phyloP scores from a whole-genome alignment of 1,284 basidiomycete genomes.

The Ganoderma sinense region DNA sequence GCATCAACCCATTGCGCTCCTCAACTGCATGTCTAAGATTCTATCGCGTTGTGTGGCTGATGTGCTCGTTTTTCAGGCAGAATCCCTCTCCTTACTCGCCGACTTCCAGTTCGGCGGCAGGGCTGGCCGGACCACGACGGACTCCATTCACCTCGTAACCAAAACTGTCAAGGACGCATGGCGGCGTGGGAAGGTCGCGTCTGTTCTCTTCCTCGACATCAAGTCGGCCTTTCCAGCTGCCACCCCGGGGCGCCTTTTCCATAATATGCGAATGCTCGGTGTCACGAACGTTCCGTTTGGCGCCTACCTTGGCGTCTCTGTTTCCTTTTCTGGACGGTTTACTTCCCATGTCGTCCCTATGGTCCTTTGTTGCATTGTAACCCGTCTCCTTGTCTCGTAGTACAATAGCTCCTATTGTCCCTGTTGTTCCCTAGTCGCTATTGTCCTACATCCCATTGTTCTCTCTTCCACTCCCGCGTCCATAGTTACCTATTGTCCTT shows the following conservation, averaged over 20 bases:
- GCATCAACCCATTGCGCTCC: constrained; percentile 49
- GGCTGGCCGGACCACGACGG: constrained; percentile 44
- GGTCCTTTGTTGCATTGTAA: too few species aligned
- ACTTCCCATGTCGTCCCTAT: too few species aligned
- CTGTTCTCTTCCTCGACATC: constrained; percentile 47
- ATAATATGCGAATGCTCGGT: constrained; percentile 40
- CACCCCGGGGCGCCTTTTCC: constrained; percentile 37
- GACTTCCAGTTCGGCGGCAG: constrained; percentile 44
- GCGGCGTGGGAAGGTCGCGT: constrained; percentile 40
- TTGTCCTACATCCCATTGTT: too few species aligned
- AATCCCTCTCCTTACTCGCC: constrained; percentile 35
- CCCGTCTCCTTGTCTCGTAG: too few species aligned
- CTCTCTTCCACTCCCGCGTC: too few species aligned
- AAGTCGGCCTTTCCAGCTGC: constrained; percentile 49
- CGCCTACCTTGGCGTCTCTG: too few species aligned
- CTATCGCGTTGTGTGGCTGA: constrained; percentile 38
- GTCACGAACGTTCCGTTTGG: too few species aligned
- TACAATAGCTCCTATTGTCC: too few species aligned
- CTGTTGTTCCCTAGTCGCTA: too few species aligned
- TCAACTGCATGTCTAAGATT: constrained; percentile 45
- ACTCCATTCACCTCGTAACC: constrained; percentile 44
- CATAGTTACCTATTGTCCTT: too few species aligned
- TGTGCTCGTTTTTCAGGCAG: constrained; percentile 30
- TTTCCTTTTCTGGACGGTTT: too few species aligned
- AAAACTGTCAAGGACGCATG: constrained; percentile 44